These are phyloP conservation scores for Magnusiomyces paraingens DNA, from an alignment of 1,139 yeast genomes.

Conservation along the genomic window DNA sequence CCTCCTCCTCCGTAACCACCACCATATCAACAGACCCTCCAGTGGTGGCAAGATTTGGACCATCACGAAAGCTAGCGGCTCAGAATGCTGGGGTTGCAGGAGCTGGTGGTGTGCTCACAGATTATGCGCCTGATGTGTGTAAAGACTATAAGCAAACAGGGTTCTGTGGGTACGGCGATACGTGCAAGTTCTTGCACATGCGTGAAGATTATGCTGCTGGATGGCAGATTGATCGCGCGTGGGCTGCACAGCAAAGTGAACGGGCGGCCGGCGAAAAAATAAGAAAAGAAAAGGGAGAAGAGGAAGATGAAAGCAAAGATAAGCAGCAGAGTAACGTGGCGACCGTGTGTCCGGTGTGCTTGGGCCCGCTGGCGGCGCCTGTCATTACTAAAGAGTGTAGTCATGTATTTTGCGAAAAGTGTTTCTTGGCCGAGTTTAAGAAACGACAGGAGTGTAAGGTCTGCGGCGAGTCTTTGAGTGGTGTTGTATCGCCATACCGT, in stretches of 20 bases:
- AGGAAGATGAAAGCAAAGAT: conserved; percentile 16
- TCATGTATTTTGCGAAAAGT: conserved; percentile 60
- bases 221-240: conserved; percentile 62
- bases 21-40: too few relatives aligned
- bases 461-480: conserved; percentile 34
- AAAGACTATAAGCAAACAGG: conserved; percentile 91
- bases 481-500: not conserved
- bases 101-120: conserved; percentile 40
- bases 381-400: conserved; percentile 52
- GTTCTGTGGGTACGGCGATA: conserved; percentile 95
- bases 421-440: conserved; percentile 51
- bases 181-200: conserved; percentile 91
- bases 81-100: too few relatives aligned
- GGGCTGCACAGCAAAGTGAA: conserved; percentile 44
- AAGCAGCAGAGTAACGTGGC: conserved; percentile 17
- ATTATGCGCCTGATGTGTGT: conserved; percentile 91
- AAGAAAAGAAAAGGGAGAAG: conserved; percentile 9
- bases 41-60: too few relatives aligned
- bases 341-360: conserved; percentile 58
- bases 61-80: too few relatives aligned
- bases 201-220: conserved; percentile 80
- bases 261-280: conserved; percentile 8
- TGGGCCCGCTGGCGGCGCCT: conserved; percentile 49
- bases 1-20: too few relatives aligned
- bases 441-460: conserved; percentile 47